These are phyloP conservation scores for Exserohilum turcica DNA, from an alignment of 2,329 filamentous ascomycete species.

Conservation along the genomic window DNA sequence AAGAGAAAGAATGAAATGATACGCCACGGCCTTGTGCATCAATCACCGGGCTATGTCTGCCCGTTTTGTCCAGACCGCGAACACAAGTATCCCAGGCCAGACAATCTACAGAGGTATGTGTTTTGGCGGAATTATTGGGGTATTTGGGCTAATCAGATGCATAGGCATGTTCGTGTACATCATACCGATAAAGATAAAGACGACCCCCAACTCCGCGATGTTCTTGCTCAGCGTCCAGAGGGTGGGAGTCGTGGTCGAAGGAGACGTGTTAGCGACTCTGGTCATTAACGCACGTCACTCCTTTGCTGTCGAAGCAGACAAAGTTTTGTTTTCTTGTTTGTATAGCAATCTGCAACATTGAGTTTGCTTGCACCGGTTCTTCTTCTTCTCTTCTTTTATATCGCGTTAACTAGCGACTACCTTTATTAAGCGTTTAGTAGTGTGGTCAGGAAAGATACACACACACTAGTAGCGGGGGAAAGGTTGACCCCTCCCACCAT, in stretches of 20 bases:
- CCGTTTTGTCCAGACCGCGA: conserved; percentile 94
- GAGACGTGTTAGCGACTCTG: conserved; percentile 59
- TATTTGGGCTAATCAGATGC: not conserved
- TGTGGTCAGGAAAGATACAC: no score
- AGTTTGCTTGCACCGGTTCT: no score
- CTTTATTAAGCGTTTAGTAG: no score
- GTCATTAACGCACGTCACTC: conserved; percentile 1
- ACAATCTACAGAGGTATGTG: conserved; percentile 88
- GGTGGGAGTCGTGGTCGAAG: conserved; percentile 81
- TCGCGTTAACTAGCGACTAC: no score
- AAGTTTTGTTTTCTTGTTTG: no score
- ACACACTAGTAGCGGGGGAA: no score
- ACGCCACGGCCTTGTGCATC: conserved; percentile 84
- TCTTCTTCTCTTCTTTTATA: no score
- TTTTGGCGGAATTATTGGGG: not conserved
- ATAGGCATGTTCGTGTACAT: conserved; percentile 93
- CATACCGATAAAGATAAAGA: conserved; percentile 90
- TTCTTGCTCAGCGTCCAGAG: conserved; percentile 83
- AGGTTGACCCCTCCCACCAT: no score
- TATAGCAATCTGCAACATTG: no score
- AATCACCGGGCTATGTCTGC: conserved; percentile 92
- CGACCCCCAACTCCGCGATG: conserved; percentile 78
- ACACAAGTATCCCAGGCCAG: conserved; percentile 91
- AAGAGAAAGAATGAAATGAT: conserved; percentile 75
- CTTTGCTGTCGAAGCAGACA: no score